Evolutionary conservation across 2,329 filamentous ascomycete genomes (phyloP), one percentile per base, ranked within the genome.

Genomic region (Cladophialophora psammophila): DNA sequence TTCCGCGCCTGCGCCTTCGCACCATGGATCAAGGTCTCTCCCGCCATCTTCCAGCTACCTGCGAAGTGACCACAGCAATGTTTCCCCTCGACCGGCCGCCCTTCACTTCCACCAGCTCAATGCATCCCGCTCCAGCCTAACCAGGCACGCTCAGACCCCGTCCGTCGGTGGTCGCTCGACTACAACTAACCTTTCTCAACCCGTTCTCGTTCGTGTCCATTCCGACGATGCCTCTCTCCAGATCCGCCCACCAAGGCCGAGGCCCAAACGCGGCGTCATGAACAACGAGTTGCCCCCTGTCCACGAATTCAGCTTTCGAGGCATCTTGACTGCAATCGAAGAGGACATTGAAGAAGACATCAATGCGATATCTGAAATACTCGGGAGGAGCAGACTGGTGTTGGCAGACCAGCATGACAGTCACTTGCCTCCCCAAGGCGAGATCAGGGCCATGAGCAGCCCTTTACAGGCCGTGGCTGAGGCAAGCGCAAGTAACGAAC

Each of bases 311-410:
- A 83, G 83, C 58, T 87, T 87, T 70, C 83, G 83, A 35, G 81
- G 82, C 34, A 86, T 87, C 66, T 77, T 87, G 13, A 80, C 81
- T 31, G 84, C 85, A 34, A 84, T 87, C 63, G 85, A 88, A 64
- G 83, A 85, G 12, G 86, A 88, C 71, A 86, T 89, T 55, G 79
- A 84, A 68, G 78, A 78, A 13, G 86, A 86, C 9, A 81, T 89
- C 61, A 85, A 88, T 72, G 85, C 85, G 15, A 89, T 89, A 71
- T 86, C 87, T 31, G 86, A 88, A 72, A 88, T 89, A 67, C 87
- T 86, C 71, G 87, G 87, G 3, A 81, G 86, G 66, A 89, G 85
- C 75, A 84, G 83, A 70, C 78, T 88, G 73, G 88, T 86, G 71
- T 77, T 89, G 66, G 86, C 87, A 9, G 86, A 89, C 72, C 86